phyloP scores from a whole-genome alignment of 1,284 basidiomycete species.

The Boletellus deceptivus region DNA sequence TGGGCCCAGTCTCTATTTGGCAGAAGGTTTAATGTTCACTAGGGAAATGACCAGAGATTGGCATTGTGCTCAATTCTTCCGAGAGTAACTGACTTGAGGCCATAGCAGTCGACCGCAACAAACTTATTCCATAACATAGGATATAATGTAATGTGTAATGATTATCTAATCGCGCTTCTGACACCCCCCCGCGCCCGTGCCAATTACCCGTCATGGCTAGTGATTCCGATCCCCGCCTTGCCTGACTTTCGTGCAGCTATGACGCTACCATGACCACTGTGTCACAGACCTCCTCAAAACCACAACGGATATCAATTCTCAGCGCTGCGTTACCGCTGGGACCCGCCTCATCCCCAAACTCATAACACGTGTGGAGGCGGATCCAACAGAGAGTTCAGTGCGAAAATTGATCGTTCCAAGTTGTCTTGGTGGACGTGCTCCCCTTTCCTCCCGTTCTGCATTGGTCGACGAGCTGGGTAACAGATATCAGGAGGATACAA shows the following conservation, averaged over 20 bases:
- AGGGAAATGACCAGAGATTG: too few species aligned
- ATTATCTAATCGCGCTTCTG: background rate
- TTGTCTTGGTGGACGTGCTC: conserved; percentile 32
- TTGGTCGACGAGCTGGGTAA: background rate
- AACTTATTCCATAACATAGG: too few species aligned
- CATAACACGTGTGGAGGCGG: conserved; percentile 60
- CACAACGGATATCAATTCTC: conserved; percentile 45
- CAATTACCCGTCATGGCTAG: too few species aligned
- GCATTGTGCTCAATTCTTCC: too few species aligned
- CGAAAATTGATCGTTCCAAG: conserved; percentile 57
- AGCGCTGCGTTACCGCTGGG: too few species aligned
- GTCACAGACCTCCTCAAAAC: conserved; percentile 43
- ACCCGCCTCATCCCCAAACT: background rate
- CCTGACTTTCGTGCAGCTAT: conserved; percentile 2
- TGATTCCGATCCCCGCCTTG: conserved; percentile 6
- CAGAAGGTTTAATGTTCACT: too few species aligned
- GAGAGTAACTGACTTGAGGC: too few species aligned
- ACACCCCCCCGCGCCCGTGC: too few species aligned
- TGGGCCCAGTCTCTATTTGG: too few species aligned
- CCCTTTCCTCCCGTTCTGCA: background rate
- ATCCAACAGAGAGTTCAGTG: conserved; percentile 55
- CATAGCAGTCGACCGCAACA: too few species aligned
- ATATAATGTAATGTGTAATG: too few species aligned
- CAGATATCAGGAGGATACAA: background rate
- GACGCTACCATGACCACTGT: conserved; percentile 13